Evolutionary conservation across 2,329 filamentous ascomycete genomes (phyloP), one percentile per base, ranked within the genome.

Genomic region (Fusarium citri): DNA sequence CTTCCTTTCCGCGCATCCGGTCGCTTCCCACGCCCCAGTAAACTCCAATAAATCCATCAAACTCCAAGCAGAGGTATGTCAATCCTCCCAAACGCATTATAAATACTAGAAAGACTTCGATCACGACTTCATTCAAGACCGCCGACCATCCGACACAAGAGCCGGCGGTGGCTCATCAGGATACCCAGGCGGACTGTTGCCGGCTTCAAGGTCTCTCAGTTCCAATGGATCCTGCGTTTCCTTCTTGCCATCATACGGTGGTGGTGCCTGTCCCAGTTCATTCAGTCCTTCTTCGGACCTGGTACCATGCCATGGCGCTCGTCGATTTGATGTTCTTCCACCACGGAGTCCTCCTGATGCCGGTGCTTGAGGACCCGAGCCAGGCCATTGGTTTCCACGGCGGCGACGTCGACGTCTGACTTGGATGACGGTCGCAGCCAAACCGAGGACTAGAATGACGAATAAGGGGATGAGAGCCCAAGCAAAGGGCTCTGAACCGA

Each of bases 191-290:
- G 77, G 78, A 51, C 66, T 68, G 4, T 59, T 55, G 26, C 66
- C 74, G 46, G 68, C 67, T 59, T 78, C 78, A 18, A 77, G 43
- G 42, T 78, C 75, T 23, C 68, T 71, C 46, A 72, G n/a, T 63
- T 77, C 75, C 40, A 62, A 58, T 10, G 69, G 50, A 47, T 66
- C 58, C 23, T 69, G 63, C 25, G 46, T 59, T 28, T 75, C 66
- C 67, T 78, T 76, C 71, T 79, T 79, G 9, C 74, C 73, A 42
- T 80, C 81, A 75, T 92, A 92, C 1, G 89, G 88, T 49, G 89
- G 89, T 51, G 89, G 89, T 12, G 89, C 87, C 76, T 91, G 88
- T 28, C 89, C 89, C 45, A 84, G 78, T 79, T 91, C 89, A 74
- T 91, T 85, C 59, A 91, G 77, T 0, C 89, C 89, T 68, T 91